phyloP scores from a whole-genome alignment of 495 filamentous ascomycete species.

The Penicillium coffeae region DNA sequence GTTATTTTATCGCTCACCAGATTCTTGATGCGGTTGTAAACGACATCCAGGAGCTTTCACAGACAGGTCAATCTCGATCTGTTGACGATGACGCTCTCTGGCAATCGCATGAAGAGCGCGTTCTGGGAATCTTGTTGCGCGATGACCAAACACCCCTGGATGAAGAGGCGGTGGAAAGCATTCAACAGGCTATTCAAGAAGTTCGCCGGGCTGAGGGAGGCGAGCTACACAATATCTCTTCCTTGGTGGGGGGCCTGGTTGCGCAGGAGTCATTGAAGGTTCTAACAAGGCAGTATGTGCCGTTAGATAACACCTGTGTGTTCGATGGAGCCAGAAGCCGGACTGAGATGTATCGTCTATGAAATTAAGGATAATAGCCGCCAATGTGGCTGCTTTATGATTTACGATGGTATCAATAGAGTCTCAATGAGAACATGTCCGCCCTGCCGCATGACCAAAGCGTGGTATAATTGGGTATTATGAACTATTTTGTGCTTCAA shows the following conservation, averaged over 20 bases:
- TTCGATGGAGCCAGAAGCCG: constrained; percentile 86
- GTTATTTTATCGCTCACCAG: constrained; percentile 71
- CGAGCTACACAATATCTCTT: constrained; percentile 93
- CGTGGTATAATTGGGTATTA: neutral
- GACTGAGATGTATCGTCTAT: constrained; percentile 58
- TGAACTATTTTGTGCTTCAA: no score
- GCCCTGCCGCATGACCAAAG: neutral
- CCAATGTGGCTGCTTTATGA: neutral
- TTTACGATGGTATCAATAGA: constrained; percentile 5
- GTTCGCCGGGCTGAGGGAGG: constrained; percentile 73
- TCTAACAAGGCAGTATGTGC: constrained; percentile 93
- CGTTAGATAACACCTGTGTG: constrained; percentile 87
- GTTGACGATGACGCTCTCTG: constrained; percentile 35
- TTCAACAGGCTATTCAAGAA: constrained; percentile 57
- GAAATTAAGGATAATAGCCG: neutral
- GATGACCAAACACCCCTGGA: constrained; percentile 46
- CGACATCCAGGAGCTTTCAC: constrained; percentile 27
- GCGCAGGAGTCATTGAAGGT: constrained; percentile 97
- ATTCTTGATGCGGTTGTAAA: constrained; percentile 55
- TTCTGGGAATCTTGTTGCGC: constrained; percentile 39
- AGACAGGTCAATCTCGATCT: constrained; percentile 16
- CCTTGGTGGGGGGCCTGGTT: constrained; percentile 84
- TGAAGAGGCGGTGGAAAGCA: constrained; percentile 32
- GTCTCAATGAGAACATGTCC: neutral
- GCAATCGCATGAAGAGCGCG: constrained; percentile 42